Percentiles rank a stretch among this genome's conserved stretches.
Conservation (phyloP, 768 basidiomycete species). For the Neoboletus brunneissimus region DNA sequence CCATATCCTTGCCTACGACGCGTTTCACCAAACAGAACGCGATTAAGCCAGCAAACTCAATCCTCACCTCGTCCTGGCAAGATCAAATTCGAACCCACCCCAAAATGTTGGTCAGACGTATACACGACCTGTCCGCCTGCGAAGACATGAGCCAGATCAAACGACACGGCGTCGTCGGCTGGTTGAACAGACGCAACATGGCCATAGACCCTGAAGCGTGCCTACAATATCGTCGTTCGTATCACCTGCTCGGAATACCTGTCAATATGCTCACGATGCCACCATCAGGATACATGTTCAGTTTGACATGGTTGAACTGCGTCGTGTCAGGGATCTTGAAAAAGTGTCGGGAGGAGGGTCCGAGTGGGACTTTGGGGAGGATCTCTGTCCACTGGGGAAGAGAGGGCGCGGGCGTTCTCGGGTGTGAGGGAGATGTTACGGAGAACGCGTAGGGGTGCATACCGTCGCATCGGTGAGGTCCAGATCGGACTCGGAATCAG, state of each 20-base stretch:
- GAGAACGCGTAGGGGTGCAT: slow-evolving; percentile 19
- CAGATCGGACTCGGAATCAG: slow-evolving; percentile 42
- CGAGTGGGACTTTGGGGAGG: slow-evolving; percentile 70
- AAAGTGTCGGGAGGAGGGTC: slow-evolving; percentile 84
- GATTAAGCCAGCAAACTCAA: background rate
- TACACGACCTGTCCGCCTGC: slow-evolving; percentile 82
- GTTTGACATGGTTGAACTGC: slow-evolving; percentile 75
- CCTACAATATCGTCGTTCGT: slow-evolving; percentile 43
- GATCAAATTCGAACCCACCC: slow-evolving; percentile 85
- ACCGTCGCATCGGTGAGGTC: slow-evolving; percentile 52
- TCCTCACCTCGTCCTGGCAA: slow-evolving; percentile 76
- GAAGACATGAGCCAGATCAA: slow-evolving; percentile 90
- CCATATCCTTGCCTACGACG: slow-evolving; percentile 75
- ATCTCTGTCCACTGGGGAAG: slow-evolving; percentile 70
- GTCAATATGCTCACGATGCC: slow-evolving; percentile 63
- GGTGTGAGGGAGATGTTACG: background rate
- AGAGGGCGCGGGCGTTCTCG: background rate
- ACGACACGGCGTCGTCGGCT: slow-evolving; percentile 41
- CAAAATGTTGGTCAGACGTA: slow-evolving; percentile 94
- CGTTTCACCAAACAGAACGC: background rate
- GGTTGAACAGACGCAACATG: slow-evolving; percentile 66
- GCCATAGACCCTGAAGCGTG: slow-evolving; percentile 91
- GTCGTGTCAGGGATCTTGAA: slow-evolving; percentile 64
- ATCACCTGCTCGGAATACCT: background rate
- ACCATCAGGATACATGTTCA: slow-evolving; percentile 96